phyloP scores from a whole-genome alignment of 768 basidiomycete genomes.

The Xerocomellus amylosporus region DNA sequence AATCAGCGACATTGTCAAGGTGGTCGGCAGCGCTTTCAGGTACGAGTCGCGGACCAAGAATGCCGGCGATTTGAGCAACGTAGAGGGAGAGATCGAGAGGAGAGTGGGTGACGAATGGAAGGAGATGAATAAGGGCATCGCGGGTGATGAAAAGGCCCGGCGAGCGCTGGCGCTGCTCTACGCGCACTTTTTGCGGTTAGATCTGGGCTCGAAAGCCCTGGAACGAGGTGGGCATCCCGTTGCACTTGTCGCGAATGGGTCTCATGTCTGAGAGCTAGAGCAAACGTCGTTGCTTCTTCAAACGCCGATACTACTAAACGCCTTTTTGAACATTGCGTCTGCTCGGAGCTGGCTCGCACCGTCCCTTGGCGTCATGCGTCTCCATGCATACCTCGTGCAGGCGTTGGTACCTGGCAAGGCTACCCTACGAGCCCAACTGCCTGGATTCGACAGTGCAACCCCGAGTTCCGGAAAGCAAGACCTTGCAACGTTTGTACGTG shows the following conservation, averaged over 20 bases:
- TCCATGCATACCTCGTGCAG: conserved; percentile 83
- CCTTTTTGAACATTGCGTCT: conserved; percentile 76
- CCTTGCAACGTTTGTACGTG: conserved; percentile 14
- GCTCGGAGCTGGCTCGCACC: conserved; percentile 89
- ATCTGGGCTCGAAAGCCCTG: conserved; percentile 50
- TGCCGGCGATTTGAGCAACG: conserved; percentile 40
- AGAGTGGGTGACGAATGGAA: conserved; percentile 55
- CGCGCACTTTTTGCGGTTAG: conserved; percentile 75
- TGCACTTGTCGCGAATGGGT: not conserved
- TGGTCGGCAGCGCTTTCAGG: conserved; percentile 63
- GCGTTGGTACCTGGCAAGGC: conserved; percentile 63
- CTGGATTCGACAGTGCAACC: conserved; percentile 53
- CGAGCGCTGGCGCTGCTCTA: conserved; percentile 75
- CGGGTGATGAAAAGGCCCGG: conserved; percentile 32
- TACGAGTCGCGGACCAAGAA: conserved; percentile 48
- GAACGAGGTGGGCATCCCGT: conserved; percentile 54
- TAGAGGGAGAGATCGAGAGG: conserved; percentile 51
- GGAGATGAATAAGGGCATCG: conserved; percentile 43
- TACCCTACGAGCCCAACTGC: conserved; percentile 68
- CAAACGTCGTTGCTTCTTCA: conserved; percentile 70
- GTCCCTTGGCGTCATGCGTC: conserved; percentile 71
- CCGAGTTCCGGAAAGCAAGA: conserved; percentile 27
- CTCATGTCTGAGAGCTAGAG: conserved; percentile 43
- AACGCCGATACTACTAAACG: conserved; percentile 69
- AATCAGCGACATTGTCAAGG: conserved; percentile 67